Evolutionary conservation across 1,139 yeast species (phyloP).

Genomic region (Saccharomyces hybrid): DNA sequence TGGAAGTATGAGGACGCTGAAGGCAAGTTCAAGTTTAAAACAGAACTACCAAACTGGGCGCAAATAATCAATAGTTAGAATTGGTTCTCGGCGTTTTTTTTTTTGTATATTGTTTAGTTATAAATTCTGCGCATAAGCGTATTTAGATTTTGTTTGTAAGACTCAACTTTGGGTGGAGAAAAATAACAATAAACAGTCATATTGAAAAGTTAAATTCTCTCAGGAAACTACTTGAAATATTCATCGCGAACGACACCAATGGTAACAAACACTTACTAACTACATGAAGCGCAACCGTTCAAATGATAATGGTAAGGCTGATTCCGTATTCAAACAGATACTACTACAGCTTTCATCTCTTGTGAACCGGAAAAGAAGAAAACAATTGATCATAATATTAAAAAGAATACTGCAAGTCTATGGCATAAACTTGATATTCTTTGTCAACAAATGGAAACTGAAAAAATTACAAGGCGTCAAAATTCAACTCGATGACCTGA

Average conservation of each 20-base stretch:
- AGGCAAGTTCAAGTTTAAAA: conserved; percentile 53
- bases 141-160: too few species aligned
- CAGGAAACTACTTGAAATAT: background rate
- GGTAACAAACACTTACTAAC: background rate
- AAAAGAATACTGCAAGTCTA: background rate
- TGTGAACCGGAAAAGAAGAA: background rate
- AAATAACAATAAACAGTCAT: background rate
- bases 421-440: background rate
- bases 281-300: background rate
- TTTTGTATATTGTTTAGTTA: background rate
- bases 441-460: background rate
- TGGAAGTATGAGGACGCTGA: conserved; percentile 36
- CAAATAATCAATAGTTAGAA: background rate
- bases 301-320: background rate
- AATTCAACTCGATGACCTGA: background rate
- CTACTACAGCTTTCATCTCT: background rate
- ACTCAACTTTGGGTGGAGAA: background rate
- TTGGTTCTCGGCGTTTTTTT: background rate
- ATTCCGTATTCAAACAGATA: background rate
- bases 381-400: background rate
- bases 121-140: background rate
- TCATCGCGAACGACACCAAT: background rate
- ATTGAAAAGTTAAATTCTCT: background rate
- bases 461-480: background rate
- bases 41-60: conserved; percentile 75